Evolutionary conservation across 805 yeast genomes (phyloP), one percentile per base, ranked within the genome.

Genomic region (Ogataea wickerhamii): DNA sequence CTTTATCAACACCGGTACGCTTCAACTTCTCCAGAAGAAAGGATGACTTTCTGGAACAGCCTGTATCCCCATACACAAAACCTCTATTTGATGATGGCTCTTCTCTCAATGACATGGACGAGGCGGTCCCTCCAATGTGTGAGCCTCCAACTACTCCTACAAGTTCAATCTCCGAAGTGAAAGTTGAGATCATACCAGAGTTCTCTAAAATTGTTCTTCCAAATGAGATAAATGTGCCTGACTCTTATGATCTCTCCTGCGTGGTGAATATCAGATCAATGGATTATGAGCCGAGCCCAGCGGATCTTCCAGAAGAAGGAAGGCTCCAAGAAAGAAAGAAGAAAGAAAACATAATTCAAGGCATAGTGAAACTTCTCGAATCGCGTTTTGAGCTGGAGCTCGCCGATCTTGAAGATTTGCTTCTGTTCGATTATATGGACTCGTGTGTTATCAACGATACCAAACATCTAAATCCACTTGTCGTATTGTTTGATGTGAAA

Each of bases 361-460:
- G 34, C 18, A 31, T 58, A 4, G 35, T 55, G 5, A 16, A 18
- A 18, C 18, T 21, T 18, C 29, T 21, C 34, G 2, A 18, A 10
- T 17, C 30, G 27, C 40, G 38, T 4, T 22, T 31, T 4, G 40
- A 32, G 6, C 29, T 55, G 8, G 56, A 56, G 37, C 32, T 54
- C 22, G 47, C 51, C 6, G 48, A 48, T 33, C 18, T 53, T 8
- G 63, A 62, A 1, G 34, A 38, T 11, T 26, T 59, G 28, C 33
- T 54, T 6, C 30, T 58, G 16, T 58, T 57, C 42, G 63, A 56
- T 35, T 36, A 45, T 18, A 47, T 53, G 32, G 54, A 55, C 4
- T 12, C 20, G 12, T 39, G 45, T 8, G 8, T 28, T 5, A 18
- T 48, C 6, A 38, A 34, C 7, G 43, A 36, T 3, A 17, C 13